Percentiles rank a stretch among this genome's conserved stretches.
Conservation (phyloP, 176 grass and related monocot species). For the Triticum turgidum region DNA sequence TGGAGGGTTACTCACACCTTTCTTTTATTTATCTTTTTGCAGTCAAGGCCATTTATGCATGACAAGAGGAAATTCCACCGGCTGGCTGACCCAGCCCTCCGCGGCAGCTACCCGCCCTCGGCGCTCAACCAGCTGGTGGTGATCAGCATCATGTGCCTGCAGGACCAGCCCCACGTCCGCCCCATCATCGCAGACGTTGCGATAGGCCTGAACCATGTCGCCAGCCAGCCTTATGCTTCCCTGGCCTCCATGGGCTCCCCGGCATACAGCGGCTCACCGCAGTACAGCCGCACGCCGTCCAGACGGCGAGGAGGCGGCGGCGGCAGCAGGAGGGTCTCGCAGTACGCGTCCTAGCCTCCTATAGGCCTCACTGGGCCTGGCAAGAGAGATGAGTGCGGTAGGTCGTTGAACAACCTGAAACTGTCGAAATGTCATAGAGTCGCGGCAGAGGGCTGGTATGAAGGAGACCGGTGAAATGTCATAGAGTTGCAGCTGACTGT, state of each 20-base stretch:
- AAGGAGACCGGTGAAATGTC: not conserved
- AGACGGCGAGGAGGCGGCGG: slow-evolving; percentile 35
- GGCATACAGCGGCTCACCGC: slow-evolving; percentile 23
- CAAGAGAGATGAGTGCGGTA: not conserved
- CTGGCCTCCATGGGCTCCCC: slow-evolving; percentile 33
- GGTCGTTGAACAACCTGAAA: slow-evolving; percentile 33
- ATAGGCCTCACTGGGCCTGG: not conserved
- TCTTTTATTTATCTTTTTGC: slow-evolving; percentile 11
- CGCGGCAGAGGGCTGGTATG: not conserved
- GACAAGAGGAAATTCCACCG: slow-evolving; percentile 73
- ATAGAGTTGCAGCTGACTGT: slow-evolving; percentile 28
- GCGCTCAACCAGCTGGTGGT: slow-evolving; percentile 82
- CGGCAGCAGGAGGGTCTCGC: slow-evolving; percentile 30
- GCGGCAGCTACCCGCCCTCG: slow-evolving; percentile 53
- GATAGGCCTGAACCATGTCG: slow-evolving; percentile 67
- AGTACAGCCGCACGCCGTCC: slow-evolving; percentile 39
- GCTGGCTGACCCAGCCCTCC: slow-evolving; percentile 71
- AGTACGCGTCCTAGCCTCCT: slow-evolving; percentile 21
- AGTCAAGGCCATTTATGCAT: slow-evolving; percentile 74
- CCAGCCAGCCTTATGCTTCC: slow-evolving; percentile 54
- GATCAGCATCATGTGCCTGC: slow-evolving; percentile 88
- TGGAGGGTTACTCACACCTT: not conserved
- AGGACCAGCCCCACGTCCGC: slow-evolving; percentile 85
- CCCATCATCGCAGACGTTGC: slow-evolving; percentile 77
- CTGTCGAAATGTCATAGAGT: slow-evolving; percentile 29